Percentiles rank a stretch among this genome's conserved stretches.
These are phyloP conservation scores for Xerophyta viscosa DNA, from an alignment of 106 monocot species.

Conservation along the genomic window DNA sequence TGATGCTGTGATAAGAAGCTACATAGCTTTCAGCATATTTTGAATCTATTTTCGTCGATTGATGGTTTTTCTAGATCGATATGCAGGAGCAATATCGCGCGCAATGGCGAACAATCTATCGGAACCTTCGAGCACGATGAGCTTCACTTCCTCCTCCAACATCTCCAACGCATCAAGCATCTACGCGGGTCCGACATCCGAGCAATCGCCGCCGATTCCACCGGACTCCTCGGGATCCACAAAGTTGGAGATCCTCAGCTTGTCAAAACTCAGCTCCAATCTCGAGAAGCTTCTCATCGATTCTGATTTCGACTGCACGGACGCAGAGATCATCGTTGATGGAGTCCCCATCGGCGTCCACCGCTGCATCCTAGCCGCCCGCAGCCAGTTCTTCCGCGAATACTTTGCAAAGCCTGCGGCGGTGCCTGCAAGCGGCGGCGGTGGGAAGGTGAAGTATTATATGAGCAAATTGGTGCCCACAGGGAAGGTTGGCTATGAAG, in stretches of 20 bases:
- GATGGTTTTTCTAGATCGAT: neutral
- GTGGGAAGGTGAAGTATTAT: constrained; percentile 36
- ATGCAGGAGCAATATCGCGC: neutral
- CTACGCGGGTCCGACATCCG: neutral
- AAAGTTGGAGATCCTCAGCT: constrained; percentile 49
- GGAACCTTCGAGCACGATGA: constrained; percentile 39
- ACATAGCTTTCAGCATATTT: neutral
- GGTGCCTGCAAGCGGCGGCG: neutral
- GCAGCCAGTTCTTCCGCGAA: constrained; percentile 34
- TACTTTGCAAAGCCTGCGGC: constrained; percentile 17
- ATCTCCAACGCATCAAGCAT: constrained; percentile 44
- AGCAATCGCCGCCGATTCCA: constrained; percentile 2
- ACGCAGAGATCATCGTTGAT: constrained; percentile 68
- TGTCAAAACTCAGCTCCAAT: constrained; percentile 54
- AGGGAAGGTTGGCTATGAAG: constrained; percentile 63
- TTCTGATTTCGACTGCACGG: constrained; percentile 68
- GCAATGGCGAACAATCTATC: constrained; percentile 21
- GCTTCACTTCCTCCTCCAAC: constrained; percentile 56
- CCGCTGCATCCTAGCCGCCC: constrained; percentile 50
- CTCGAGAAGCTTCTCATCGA: constrained; percentile 68
- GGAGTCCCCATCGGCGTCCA: constrained; percentile 56
- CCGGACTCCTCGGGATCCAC: neutral
- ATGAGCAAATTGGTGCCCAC: constrained; percentile 44
- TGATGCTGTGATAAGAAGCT: no score
- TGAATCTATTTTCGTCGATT: neutral